phyloP scores from a whole-genome alignment of 306 rosid species.

The Dryas alaskensis region DNA sequence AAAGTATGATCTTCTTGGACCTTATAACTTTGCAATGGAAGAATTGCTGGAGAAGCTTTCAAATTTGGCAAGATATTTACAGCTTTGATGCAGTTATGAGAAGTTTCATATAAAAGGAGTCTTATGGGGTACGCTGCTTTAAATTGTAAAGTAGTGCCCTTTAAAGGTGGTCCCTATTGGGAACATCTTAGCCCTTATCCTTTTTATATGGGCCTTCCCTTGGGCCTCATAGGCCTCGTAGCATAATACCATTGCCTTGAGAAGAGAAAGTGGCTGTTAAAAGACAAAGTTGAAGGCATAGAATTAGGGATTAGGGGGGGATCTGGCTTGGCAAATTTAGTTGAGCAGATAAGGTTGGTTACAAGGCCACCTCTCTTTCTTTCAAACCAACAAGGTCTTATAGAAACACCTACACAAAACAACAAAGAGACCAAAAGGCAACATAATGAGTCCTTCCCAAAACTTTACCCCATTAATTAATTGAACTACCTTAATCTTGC shows the following conservation, averaged over 20 bases:
- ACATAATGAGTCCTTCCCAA: too few relatives aligned
- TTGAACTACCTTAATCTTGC: too few relatives aligned
- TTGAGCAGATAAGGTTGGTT: constrained; percentile 19
- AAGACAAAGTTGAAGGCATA: background rate
- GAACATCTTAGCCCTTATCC: background rate
- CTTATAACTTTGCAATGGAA: too few relatives aligned
- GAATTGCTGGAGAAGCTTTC: too few relatives aligned
- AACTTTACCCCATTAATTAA: too few relatives aligned
- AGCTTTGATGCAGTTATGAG: constrained; percentile 12
- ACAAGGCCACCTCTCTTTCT: constrained; percentile 1
- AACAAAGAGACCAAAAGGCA: background rate
- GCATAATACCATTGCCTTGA: background rate
- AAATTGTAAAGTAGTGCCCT: constrained; percentile 1
- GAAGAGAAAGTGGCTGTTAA: background rate
- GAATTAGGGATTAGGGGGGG: background rate
- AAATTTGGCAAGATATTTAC: background rate
- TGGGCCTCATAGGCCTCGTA: background rate
- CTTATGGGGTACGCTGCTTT: background rate
- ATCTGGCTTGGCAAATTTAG: constrained; percentile 8
- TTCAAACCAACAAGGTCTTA: background rate
- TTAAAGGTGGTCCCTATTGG: background rate
- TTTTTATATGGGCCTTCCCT: background rate
- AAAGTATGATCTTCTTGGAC: background rate
- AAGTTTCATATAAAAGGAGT: background rate
- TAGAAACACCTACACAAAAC: background rate